Base-by-base conservation (phyloP, 805 yeast genomes). In the Starmera quercuum region DNA sequence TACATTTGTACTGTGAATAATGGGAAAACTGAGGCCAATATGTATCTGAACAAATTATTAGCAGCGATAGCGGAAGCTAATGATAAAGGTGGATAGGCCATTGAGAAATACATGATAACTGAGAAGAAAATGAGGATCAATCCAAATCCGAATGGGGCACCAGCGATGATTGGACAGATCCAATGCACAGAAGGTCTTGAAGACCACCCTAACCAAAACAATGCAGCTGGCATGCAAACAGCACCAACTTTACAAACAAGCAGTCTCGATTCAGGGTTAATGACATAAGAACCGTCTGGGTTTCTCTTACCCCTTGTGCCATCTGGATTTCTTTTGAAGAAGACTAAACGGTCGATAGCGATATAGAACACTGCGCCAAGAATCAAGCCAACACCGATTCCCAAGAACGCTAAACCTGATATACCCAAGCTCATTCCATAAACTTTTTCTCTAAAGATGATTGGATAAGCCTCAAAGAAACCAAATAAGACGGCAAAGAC, bases 61-160 rank as follows among this genome's bases (percentile, higher is more conserved):
- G 95, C 95, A 23, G 95, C 95, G 40, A 85, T 57, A 4, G 94
- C 90, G n/a, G 90, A 78, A 0, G 95, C 95, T 16, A 85, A 81
- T 22, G 71, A 69, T 22, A 76, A 57, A 30, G 90, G 86, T 19
- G 92, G 90, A 55, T 76, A 83, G 5, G 82, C 56, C 67, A 76
- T 66, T 23, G 83, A 63, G 56, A 83, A 79, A 54, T 83, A 83
- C 31, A 75, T 70, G 49, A 83, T 65, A 31, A 76, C 72, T 15
- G 83, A 63, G 57, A 83, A 79, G 64, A 83, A 83, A 33, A 83
- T 71, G 47, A 82, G 60, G 35, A 83, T 70, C 39, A 83, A 61
- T 7, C 87, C 83, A 48, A 79, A 79, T 1, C 94, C 92, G 48
- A 83, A 74, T 22, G 88, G 78, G 30, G 81, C 71, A 45, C 95